Evolutionary conservation across 1,284 basidiomycete genomes (phyloP).

Genomic region (Boletus mariae): DNA sequence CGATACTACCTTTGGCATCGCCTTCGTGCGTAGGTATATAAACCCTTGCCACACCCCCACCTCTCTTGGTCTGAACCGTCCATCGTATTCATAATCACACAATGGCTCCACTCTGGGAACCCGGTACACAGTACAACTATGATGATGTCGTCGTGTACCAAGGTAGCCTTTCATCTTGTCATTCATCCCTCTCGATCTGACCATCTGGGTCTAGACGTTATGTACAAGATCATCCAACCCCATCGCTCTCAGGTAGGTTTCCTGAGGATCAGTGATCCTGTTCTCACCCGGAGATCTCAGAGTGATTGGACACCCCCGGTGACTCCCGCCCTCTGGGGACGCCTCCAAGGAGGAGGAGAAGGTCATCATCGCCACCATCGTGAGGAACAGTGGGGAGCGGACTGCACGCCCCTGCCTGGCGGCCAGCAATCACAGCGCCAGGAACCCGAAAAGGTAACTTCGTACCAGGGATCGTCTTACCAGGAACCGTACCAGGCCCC

Average conservation of each 20-base stretch:
- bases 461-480: neutral
- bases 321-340: constrained; percentile 68
- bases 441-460: neutral
- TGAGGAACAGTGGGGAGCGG: constrained; percentile 16
- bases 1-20: constrained; percentile 4
- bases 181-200: constrained; percentile 10
- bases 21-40: constrained; percentile 22
- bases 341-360: constrained; percentile 35
- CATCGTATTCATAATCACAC: constrained; percentile 12
- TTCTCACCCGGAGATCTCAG: constrained; percentile 33
- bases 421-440: neutral
- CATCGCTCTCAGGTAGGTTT: constrained; percentile 59
- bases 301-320: constrained; percentile 59
- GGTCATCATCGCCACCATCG: constrained; percentile 13
- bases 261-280: neutral
- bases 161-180: constrained; percentile 35
- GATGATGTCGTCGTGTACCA: constrained; percentile 58
- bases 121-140: constrained; percentile 56
- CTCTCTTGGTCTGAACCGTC: constrained; percentile 4
- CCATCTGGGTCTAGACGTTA: constrained; percentile 40
- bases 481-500: constrained; percentile 34
- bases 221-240: constrained; percentile 68
- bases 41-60: neutral
- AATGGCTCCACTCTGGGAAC: constrained; percentile 57
- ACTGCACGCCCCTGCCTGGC: constrained; percentile 21